phyloP scores from a whole-genome alignment of 2,329 filamentous ascomycete genomes.

The Ceratocystis harringtonii region DNA sequence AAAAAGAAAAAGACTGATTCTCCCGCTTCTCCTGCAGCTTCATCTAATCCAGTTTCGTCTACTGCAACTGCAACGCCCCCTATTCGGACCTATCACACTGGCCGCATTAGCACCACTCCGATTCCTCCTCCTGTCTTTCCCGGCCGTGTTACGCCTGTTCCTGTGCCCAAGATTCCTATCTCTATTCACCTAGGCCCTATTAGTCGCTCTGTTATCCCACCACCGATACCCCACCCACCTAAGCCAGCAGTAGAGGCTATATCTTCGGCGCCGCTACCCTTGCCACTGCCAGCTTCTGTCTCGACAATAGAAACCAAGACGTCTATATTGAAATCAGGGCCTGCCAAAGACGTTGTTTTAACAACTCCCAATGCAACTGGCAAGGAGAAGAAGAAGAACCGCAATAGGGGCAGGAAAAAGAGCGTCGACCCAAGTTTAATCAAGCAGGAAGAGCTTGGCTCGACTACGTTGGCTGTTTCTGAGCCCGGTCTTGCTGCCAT shows the following conservation, averaged over 20 bases:
- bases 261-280: not conserved
- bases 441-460: not conserved
- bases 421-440: not conserved
- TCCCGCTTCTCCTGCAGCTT: not conserved
- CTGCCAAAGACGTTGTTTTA: not conserved
- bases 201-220: not conserved
- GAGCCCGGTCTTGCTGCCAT: not conserved
- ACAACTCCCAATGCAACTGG: not conserved
- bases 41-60: not conserved
- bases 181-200: not conserved
- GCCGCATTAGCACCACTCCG: constrained; percentile 14
- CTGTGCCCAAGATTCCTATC: not conserved
- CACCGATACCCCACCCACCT: not conserved
- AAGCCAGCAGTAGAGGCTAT: not conserved
- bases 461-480: not conserved
- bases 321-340: not conserved
- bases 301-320: not conserved
- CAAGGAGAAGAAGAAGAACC: not conserved
- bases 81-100: constrained; percentile 10
- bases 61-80: constrained; percentile 13
- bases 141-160: constrained; percentile 1
- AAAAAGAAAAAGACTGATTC: constrained; percentile 10
- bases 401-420: not conserved
- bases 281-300: not conserved
- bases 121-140: constrained; percentile 10